Base-by-base conservation (phyloP, 306 rosid genomes). In the Albizia julibrissin region DNA sequence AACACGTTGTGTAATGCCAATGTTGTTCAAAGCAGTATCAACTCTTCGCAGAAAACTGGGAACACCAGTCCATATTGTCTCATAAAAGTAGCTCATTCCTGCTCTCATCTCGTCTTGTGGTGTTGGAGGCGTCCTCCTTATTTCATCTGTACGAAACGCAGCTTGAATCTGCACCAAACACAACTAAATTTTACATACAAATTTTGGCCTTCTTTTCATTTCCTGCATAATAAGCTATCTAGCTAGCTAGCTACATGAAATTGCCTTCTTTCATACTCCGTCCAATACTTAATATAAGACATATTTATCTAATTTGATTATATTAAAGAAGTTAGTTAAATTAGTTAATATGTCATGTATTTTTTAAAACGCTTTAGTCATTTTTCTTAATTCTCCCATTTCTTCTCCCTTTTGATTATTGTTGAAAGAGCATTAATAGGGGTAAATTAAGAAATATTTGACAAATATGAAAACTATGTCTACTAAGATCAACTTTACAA, bases 101-200 rank as follows among this genome's bases (percentile, higher is more conserved):
- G 97, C 98, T 62, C 98, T 90, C 97, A 92, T 94, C 81, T 94
- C 98, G 87, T 93, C 98, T 86, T 94, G 98, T 33, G 98, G 98
- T 31, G 98, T 92, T 64, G 98, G 98, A 84, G 98, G 90, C 59
- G 91, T 94, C 84, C 98, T 88, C 43, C 88, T 88, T 68, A 94
- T 94, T 86, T 94, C 98, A 88, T 94, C 98, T 0, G 98, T 94
- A 22, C 98, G 97, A 82, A 94, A 94, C 31, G 97, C 98, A 77
- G 98, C 98, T 89, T 94, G 98, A 80, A 94, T 92, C 98, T 94
- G 33, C 79, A 85, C 19, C 39, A 79, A 18, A 52, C 54, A 82
- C 65, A 47, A 69, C 58, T 3, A 15, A 46, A 24, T 22, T 33
- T 59, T 58, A 43, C 7, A 62, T 68, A 18, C 52, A 31, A 11